Evolutionary conservation across 78 protist species (phyloP), one percentile per base, ranked within the genome.

Genomic region (Speleostelium caveatum): DNA sequence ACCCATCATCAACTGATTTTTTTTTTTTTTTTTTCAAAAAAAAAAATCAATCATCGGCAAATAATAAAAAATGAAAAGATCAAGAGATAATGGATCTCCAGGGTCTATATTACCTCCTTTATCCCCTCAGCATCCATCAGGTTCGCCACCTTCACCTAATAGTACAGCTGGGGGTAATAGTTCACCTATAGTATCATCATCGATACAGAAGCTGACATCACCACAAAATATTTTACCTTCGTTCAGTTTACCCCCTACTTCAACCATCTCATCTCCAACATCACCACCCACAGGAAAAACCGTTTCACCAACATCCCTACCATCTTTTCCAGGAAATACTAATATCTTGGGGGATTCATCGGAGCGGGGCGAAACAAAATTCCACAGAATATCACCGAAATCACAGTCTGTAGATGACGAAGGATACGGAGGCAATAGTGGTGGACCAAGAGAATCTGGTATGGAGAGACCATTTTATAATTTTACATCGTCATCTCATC

Each of bases 41-140:
- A n/a, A 19, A 66, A 5, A 39, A 35, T 16, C 33, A 65, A 22
- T 30, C 17, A n/a, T 16, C 14, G 6, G 21, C 22, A 38, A 38
- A 66, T 21, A 41, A 26, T 21, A 26, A 41, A 68, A 45, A 0
- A 71, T 71, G 77, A 71, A 71, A 32, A 71, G 77, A 51, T 19
- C 16, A 49, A 71, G 77, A 71, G 77, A 71, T 4, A 26, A 22
- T 49, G 75, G 33, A 7, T 68, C 75, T 16, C 75, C 53, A 6
- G 10, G n/a, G n/a, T 45, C 53, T 45, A 14, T 58, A 22, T 58
- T 58, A 58, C 63, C 63, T 19, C 17, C 63, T 14, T 58, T 58
- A 58, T 16, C 63, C 26, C 7, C 63, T 19, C 63, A 58, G 63
- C 30, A 14, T n/a, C 7, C 63, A n/a, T 5, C 33, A n/a, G 16